These are phyloP conservation scores for Ceriops decandra DNA, from an alignment of 345 rosid species.

Conservation along the genomic window DNA sequence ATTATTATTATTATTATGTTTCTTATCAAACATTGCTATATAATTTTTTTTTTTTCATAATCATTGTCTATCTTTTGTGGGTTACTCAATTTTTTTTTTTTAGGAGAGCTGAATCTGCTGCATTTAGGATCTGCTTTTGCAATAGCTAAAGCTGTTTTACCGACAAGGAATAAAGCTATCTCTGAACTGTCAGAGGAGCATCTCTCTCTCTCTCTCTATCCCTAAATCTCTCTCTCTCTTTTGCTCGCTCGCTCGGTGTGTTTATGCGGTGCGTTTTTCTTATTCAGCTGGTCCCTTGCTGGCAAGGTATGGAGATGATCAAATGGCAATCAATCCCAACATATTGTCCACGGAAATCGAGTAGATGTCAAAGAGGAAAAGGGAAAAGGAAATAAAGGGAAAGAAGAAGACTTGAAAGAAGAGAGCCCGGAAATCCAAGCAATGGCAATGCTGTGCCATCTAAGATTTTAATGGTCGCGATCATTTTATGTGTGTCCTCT, in stretches of 20 bases:
- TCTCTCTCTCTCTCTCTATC: constrained; percentile 3
- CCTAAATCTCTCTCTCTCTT: constrained; percentile 8
- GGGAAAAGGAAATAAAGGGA: not conserved
- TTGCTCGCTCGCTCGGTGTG: not conserved
- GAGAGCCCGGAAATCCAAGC: constrained; percentile 30
- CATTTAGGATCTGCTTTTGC: constrained; percentile 43
- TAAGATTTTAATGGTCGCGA: too few species aligned
- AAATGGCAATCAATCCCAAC: constrained; percentile 22
- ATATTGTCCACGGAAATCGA: not conserved
- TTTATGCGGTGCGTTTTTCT: constrained; percentile 6
- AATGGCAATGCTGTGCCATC: not conserved
- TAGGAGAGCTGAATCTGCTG: constrained; percentile 37
- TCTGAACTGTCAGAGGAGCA: constrained; percentile 30
- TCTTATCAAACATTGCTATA: not conserved
- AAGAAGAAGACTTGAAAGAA: constrained; percentile 8
- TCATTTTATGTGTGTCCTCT: not conserved
- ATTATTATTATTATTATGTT: not conserved
- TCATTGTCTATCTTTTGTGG: constrained; percentile 3
- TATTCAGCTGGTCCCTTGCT: constrained; percentile 26
- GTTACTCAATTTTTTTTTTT: not conserved
- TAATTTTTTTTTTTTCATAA: not conserved
- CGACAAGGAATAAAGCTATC: constrained; percentile 41
- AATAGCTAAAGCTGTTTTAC: constrained; percentile 32
- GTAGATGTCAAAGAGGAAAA: not conserved
- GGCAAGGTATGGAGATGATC: constrained; percentile 8